Evolutionary conservation across 2,329 filamentous ascomycete species (phyloP).

Genomic region (Aspergillus sp.): DNA sequence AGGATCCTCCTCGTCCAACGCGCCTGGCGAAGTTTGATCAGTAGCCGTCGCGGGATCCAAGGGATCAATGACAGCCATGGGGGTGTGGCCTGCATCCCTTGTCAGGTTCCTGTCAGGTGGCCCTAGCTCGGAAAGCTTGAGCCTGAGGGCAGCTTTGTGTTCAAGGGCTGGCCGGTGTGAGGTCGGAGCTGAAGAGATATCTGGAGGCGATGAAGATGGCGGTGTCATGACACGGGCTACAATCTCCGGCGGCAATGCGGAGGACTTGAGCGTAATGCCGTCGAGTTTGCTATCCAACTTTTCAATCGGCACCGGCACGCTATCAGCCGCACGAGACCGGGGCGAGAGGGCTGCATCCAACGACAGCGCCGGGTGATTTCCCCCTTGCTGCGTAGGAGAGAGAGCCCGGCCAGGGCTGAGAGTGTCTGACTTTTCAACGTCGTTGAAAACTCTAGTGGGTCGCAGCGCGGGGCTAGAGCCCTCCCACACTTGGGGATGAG

Average conservation of each 20-base stretch:
- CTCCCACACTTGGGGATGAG: constrained; percentile 36
- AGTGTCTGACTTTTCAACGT: constrained; percentile 24
- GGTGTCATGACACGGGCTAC: constrained; percentile 41
- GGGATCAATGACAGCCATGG: constrained; percentile 35
- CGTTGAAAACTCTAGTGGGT: constrained; percentile 41
- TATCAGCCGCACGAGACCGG: constrained; percentile 29
- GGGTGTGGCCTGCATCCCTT: constrained; percentile 41
- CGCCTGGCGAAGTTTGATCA: constrained; percentile 18
- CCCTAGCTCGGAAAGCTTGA: constrained; percentile 32
- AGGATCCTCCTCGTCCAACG: constrained; percentile 8
- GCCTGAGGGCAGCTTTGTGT: constrained; percentile 26
- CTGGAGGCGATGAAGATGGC: constrained; percentile 27
- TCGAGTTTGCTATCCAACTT: constrained; percentile 43
- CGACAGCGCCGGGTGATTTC: constrained; percentile 20
- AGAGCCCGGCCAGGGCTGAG: constrained; percentile 7
- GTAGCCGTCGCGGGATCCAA: constrained; percentile 24
- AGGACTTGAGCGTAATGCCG: constrained; percentile 44
- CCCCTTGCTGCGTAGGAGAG: constrained; percentile 17
- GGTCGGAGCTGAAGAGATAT: constrained; percentile 21
- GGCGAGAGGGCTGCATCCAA: constrained; percentile 38
- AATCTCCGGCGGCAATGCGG: constrained; percentile 38
- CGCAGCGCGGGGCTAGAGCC: constrained; percentile 34
- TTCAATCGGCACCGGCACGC: constrained; percentile 42
- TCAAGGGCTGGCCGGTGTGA: constrained; percentile 19
- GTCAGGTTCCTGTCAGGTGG: constrained; percentile 36